These are phyloP conservation scores for Dactylonectria macrodidyma DNA, from an alignment of 2,329 filamentous ascomycete genomes.

Conservation along the genomic window DNA sequence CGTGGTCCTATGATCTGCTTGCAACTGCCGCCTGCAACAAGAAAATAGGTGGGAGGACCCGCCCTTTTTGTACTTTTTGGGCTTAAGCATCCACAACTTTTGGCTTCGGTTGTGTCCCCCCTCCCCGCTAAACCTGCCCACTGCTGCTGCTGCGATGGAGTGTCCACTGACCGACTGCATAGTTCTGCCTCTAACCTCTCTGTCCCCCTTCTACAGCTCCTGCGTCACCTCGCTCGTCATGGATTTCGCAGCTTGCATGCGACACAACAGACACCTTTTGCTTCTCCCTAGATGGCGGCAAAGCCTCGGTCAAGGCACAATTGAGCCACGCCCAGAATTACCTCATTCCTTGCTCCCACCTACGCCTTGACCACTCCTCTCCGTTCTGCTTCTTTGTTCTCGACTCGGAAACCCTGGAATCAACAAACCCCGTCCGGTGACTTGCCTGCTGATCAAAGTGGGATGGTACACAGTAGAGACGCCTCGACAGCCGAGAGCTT, in stretches of 20 bases:
- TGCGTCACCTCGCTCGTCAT: constrained; percentile 12
- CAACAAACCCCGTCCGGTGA: not conserved
- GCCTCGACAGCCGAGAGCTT: constrained; percentile 2
- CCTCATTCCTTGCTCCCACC: not conserved
- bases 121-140: constrained; percentile 6
- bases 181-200: not conserved
- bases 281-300: not conserved
- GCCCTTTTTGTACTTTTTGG: constrained; percentile 52
- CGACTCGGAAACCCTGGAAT: not conserved
- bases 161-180: not conserved
- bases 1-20: constrained; percentile 44
- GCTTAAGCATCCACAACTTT: constrained; percentile 19
- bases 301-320: not conserved
- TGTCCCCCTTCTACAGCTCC: not conserved
- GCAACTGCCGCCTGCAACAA: constrained; percentile 36
- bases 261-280: not conserved
- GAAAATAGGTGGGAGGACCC: constrained; percentile 48
- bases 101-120: constrained; percentile 1
- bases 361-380: not conserved
- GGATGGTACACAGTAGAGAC: not conserved
- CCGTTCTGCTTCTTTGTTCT: not conserved
- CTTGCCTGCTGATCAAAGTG: not conserved
- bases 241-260: not conserved
- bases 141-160: not conserved
- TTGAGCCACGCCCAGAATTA: not conserved